These are phyloP conservation scores for Penicillium pulvis DNA, from an alignment of 495 filamentous ascomycete species.

Conservation along the genomic window DNA sequence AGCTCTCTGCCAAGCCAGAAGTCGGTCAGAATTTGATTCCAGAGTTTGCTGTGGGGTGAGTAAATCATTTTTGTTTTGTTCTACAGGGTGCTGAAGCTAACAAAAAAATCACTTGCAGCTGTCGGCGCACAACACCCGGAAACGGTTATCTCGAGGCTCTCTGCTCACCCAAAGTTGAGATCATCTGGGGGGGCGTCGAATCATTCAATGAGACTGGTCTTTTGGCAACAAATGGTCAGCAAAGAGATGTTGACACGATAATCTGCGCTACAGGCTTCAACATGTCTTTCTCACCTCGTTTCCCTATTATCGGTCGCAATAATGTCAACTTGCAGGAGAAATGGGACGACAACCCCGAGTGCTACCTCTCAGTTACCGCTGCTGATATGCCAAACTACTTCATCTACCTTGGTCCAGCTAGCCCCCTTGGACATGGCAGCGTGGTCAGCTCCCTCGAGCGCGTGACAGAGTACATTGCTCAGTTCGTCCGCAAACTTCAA, in stretches of 20 bases:
- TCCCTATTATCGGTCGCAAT: slow-evolving; percentile 31
- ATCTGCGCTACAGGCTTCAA: slow-evolving; percentile 55
- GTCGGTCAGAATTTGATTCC: background rate
- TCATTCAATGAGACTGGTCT: background rate
- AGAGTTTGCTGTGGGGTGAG: background rate
- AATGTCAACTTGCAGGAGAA: too few relatives aligned
- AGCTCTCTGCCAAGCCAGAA: background rate
- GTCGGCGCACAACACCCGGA: background rate
- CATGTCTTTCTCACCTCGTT: slow-evolving; percentile 37
- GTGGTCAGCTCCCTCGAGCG: too few relatives aligned
- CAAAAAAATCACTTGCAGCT: too few relatives aligned
- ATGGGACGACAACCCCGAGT: too few relatives aligned
- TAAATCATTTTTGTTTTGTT: too few relatives aligned
- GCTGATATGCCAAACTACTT: too few relatives aligned
- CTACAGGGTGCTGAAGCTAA: too few relatives aligned
- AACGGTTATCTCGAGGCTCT: background rate
- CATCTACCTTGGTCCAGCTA: too few relatives aligned
- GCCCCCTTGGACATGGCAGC: too few relatives aligned
- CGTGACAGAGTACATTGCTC: too few relatives aligned
- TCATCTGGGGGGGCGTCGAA: background rate
- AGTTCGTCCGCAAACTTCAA: too few relatives aligned
- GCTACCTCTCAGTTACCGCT: too few relatives aligned
- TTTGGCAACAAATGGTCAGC: background rate
- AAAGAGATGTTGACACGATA: slow-evolving; percentile 40
- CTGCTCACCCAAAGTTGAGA: background rate